A percentile compares a stretch with the other conserved stretches of the same genome.
Evolutionary conservation across 495 filamentous ascomycete species (phyloP).

Genomic region (Xylaria nigripes): DNA sequence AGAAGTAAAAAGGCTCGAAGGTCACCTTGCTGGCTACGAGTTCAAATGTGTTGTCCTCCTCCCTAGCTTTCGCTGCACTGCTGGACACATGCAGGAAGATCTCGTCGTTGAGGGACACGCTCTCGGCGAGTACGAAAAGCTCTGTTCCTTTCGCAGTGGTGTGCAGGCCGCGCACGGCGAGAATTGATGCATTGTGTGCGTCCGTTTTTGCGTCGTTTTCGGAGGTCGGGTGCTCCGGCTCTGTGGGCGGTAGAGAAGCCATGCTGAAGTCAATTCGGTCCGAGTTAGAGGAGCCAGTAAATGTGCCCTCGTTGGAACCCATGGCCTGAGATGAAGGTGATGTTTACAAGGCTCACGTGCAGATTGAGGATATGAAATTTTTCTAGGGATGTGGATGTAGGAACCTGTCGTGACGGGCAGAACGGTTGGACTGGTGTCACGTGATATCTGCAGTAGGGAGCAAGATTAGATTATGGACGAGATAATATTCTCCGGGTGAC

Average conservation of each 20-base stretch:
- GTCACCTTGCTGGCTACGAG: background rate
- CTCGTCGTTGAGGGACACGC: background rate
- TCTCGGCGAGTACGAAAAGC: background rate
- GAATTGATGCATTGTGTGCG: background rate
- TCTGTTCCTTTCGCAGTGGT: conserved; percentile 1
- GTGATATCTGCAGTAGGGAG: too few relatives aligned
- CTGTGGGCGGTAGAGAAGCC: background rate
- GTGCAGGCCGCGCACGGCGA: background rate
- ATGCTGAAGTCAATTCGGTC: background rate
- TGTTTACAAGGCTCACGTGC: too few relatives aligned
- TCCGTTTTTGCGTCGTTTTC: background rate
- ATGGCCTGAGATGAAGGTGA: too few relatives aligned
- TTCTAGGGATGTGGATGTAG: too few relatives aligned
- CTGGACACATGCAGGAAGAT: background rate
- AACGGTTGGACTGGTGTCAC: too few relatives aligned
- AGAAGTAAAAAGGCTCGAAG: conserved; percentile 25
- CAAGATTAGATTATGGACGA: too few relatives aligned
- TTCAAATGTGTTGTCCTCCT: too few relatives aligned
- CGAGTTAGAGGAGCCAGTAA: background rate
- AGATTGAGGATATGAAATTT: too few relatives aligned
- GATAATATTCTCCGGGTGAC: too few relatives aligned
- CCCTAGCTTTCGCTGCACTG: too few relatives aligned
- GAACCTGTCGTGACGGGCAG: too few relatives aligned
- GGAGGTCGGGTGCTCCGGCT: background rate
- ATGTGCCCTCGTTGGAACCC: background rate